These are phyloP conservation scores for Chaetomium tenue DNA, from an alignment of 495 filamentous ascomycete species.

Conservation along the genomic window DNA sequence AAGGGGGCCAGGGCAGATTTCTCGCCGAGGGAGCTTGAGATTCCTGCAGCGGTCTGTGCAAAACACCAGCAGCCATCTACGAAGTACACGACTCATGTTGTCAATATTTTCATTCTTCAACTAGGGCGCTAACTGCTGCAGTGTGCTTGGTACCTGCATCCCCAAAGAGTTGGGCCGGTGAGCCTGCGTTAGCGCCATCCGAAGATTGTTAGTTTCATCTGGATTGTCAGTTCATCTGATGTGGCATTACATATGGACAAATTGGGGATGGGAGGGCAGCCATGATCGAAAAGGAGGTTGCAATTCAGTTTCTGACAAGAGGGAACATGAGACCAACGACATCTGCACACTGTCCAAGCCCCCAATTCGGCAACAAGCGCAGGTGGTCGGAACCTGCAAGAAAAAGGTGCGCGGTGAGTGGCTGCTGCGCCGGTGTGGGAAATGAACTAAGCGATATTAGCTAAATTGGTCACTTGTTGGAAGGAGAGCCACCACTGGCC, in stretches of 20 bases:
- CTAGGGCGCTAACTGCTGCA: background rate
- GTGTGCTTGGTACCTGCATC: constrained; percentile 6
- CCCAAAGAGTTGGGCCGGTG: background rate
- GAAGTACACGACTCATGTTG: background rate
- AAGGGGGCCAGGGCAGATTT: background rate
- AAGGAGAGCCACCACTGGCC: constrained; percentile 17
- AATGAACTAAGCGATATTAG: constrained; percentile 46
- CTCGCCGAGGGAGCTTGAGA: background rate
- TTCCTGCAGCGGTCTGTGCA: background rate
- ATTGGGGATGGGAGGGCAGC: constrained; percentile 11
- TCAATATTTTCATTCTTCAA: background rate
- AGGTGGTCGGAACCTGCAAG: constrained; percentile 27
- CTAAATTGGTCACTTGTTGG: constrained; percentile 21
- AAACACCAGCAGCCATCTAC: background rate
- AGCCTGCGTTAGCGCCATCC: constrained; percentile 3
- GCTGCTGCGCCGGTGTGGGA: constrained; percentile 28
- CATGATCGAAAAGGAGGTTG: constrained; percentile 25
- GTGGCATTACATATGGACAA: constrained; percentile 18
- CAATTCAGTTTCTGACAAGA: background rate
- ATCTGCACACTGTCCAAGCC: background rate
- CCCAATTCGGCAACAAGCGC: constrained; percentile 24
- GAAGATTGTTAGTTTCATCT: background rate
- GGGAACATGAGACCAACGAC: background rate
- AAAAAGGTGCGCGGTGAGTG: constrained; percentile 27
- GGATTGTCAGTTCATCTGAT: too few species aligned